phyloP scores from a whole-genome alignment of 208 protist species.

The Balamuthia mandrillaris region DNA sequence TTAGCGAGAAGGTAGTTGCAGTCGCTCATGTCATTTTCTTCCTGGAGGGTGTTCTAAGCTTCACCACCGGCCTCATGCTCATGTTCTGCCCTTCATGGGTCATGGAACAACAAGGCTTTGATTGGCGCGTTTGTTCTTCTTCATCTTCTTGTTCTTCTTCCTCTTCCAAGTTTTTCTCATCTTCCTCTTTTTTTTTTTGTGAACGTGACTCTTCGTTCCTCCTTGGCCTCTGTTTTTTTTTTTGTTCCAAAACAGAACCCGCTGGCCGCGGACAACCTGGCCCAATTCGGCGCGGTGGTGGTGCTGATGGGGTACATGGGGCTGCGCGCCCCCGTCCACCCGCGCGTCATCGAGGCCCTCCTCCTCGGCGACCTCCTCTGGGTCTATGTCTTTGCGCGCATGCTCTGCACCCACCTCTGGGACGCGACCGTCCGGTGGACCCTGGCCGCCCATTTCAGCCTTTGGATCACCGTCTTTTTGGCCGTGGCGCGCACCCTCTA shows the following conservation, averaged over 20 bases:
- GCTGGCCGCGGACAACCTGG: constrained; percentile 21
- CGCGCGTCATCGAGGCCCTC: constrained; percentile 4
- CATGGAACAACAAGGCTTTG: neutral
- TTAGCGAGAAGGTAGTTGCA: no score
- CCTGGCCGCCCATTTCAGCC: constrained; percentile 5
- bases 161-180: neutral
- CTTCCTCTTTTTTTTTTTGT: neutral
- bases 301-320: constrained; percentile 12
- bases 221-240: neutral
- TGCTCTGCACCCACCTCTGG: neutral
- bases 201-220: neutral
- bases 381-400: neutral
- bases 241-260: neutral
- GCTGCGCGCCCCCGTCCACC: neutral
- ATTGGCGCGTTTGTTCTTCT: neutral
- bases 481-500: neutral
- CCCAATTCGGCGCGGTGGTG: constrained; percentile 18
- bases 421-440: neutral
- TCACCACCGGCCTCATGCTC: neutral
- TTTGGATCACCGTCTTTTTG: neutral
- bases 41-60: neutral
- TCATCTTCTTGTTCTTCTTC: neutral
- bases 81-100: constrained; percentile 3
- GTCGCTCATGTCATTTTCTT: neutral
- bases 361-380: neutral